Evolutionary conservation across 2,329 filamentous ascomycete genomes (phyloP).

Genomic region (Aspergillus piperis): DNA sequence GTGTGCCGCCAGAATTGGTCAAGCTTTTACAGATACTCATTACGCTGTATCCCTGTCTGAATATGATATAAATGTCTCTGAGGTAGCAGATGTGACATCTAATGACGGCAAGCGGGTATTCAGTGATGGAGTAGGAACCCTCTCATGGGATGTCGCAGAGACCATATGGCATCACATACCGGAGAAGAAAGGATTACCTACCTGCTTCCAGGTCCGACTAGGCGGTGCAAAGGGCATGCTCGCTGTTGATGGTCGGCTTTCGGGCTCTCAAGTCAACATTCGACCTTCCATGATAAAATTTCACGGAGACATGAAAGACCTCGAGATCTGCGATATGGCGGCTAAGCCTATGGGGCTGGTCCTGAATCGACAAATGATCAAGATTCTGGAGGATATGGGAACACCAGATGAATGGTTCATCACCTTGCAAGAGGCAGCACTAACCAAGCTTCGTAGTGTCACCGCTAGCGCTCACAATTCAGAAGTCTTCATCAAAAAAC

Average conservation of each 20-base stretch:
- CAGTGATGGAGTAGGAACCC: conserved; percentile 76
- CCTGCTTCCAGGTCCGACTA: conserved; percentile 73
- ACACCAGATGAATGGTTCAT: conserved; percentile 63
- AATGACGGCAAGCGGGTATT: conserved; percentile 58
- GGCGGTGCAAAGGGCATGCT: conserved; percentile 78
- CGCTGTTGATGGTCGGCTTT: conserved; percentile 63
- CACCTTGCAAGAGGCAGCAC: conserved; percentile 62
- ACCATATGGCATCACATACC: conserved; percentile 60
- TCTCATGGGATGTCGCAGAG: conserved; percentile 62
- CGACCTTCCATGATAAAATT: conserved; percentile 83
- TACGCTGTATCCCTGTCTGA: conserved; percentile 56
- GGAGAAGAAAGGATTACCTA: conserved; percentile 52
- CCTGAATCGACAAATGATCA: conserved; percentile 79
- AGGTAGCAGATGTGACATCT: conserved; percentile 33
- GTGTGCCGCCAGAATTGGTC: conserved; percentile 61
- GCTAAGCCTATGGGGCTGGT: conserved; percentile 67
- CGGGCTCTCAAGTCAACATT: conserved; percentile 61
- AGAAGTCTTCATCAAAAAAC: conserved; percentile 63
- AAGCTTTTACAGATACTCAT: conserved; percentile 74
- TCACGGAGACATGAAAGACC: conserved; percentile 54
- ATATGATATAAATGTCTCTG: conserved; percentile 17
- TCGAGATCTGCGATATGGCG: conserved; percentile 54
- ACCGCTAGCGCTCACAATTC: conserved; percentile 63
- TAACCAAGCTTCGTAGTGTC: conserved; percentile 61
- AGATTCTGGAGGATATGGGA: conserved; percentile 79